Conservation (phyloP, 768 basidiomycete genomes). For the Panus rudis region DNA sequence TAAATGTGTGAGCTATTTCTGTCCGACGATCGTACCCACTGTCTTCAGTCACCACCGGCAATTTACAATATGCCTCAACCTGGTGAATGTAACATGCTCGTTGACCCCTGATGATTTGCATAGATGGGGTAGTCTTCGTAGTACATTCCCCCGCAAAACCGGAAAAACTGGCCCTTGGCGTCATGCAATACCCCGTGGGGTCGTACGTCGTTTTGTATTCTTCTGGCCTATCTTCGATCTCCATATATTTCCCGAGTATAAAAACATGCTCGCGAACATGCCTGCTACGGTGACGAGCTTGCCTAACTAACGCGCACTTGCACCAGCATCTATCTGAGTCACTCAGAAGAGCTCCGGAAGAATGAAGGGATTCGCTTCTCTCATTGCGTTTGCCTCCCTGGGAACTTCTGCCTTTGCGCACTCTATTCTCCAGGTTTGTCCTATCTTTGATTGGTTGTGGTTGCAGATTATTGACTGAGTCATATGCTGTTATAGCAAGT, state of each 20-base stretch:
- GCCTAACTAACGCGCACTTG: not conserved
- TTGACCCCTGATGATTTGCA: too few species aligned
- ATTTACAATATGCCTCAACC: too few species aligned
- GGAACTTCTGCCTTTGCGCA: constrained; percentile 35
- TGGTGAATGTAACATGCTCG: too few species aligned
- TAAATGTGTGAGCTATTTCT: not conserved
- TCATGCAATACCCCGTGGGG: too few species aligned
- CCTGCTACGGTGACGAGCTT: not conserved
- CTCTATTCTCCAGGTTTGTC: constrained; percentile 43
- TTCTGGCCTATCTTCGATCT: not conserved
- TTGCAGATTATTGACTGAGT: not conserved
- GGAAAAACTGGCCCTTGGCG: too few species aligned
- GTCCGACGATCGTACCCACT: not conserved
- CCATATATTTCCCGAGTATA: not conserved
- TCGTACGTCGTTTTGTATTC: too few species aligned
- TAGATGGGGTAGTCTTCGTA: too few species aligned
- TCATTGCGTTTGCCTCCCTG: constrained; percentile 22
- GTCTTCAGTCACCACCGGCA: not conserved
- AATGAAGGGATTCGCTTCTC: not conserved
- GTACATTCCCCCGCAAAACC: not conserved
- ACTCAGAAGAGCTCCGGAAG: not conserved
- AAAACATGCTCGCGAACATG: not conserved
- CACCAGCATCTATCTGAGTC: too few species aligned
- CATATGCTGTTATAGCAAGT: constrained; percentile 27
- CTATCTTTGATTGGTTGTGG: not conserved